Base-by-base conservation (phyloP, 2,329 filamentous ascomycete species). In the Hortaea werneckii region DNA sequence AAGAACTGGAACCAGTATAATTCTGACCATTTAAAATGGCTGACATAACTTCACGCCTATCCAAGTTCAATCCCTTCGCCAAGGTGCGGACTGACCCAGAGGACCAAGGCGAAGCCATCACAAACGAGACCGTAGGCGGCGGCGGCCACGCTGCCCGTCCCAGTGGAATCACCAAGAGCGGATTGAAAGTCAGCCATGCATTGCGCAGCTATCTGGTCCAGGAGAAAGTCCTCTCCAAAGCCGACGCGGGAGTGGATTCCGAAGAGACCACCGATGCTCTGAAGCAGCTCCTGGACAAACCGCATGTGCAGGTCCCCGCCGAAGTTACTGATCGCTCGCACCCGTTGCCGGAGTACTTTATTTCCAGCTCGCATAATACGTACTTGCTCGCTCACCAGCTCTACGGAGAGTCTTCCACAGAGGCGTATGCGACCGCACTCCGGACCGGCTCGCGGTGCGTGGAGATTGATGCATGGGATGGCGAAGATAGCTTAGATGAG, bases 381-480 rank as follows among this genome's bases (percentile, higher is more conserved):
- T 86, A 86, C 55, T 68, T 86, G 27, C 69, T 80, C 55, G 82
- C 80, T 0, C 79, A 85, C 60, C 82, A 86, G 64, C 74, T 86
- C 2, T 82, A 73, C 54, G 82, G 82, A 4, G 68, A 68, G 20
- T 82, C 79, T 1, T 77, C 75, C 2, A 78, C 79, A 6, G 67
- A 71, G 4, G 81, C 79, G 0, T 86, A 86, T 57, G 73, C 80
- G 55, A 77, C 71, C 5, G 78, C 79, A 0, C 66, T 86, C 11
- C 67, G 65, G 29, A 76, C 79, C 0, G 82, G 82, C 1, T 79
- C 80, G 1, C 71, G 82, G 5, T 86, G 82, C 54, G 80, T 86
- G 34, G 82, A 86, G 64, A 85, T 85, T 44, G 82, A 85, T 57
- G 82, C 79, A 1, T 86, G 82, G 82, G 80, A 85, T 55, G 72